Base-by-base conservation (phyloP, 139 green algal species). In the Chlamydomonas sphaeroides region DNA sequence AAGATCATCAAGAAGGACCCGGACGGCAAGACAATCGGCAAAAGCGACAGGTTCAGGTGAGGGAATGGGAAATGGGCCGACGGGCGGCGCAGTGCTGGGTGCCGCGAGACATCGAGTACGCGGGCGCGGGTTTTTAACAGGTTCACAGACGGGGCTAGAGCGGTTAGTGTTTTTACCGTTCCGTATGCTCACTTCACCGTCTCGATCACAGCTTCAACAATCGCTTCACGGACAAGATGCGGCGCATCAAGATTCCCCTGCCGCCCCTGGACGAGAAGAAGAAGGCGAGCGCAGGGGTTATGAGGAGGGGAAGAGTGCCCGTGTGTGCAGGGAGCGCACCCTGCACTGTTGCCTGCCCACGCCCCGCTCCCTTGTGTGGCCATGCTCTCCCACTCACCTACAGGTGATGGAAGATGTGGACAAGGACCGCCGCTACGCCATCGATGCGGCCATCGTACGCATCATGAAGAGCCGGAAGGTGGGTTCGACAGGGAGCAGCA, bases 401-500 rank as follows among this genome's bases (percentile, higher is more conserved):
- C 77, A 84, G 78, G 66, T 90, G 48, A 89, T 97, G 65, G 96
- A 98, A 91, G 94, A 98, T n/a, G 96, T 99, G 56, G 94, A 98
- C 91, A 98, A 98, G 86, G 95, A 98, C 84, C 88, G 95, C 61
- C 86, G 91, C 28, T 96, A 96, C 59, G 89, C 93, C 32, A 96
- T 98, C 57, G 93, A 97, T 84, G 95, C 94, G 2, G 95, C 94
- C n/a, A 94, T 97, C 48, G 96, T 98, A 67, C 90, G 95, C 65
- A 96, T 89, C 66, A 98, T 97, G 96, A 98, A 97, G 93, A 94
- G 78, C 79, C 89, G 95, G 57, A 98, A 98, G 91, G 92, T 95
- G 83, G 72, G 95, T 87, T 51, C 87, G 96, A 3, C 32, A 56
- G 30, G 63, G 53, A 28, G n/a, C n/a, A n/a, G n/a, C n/a, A n/a